phyloP scores from a whole-genome alignment of 352 stramenopile genomes.

The Achlya hypogyna region DNA sequence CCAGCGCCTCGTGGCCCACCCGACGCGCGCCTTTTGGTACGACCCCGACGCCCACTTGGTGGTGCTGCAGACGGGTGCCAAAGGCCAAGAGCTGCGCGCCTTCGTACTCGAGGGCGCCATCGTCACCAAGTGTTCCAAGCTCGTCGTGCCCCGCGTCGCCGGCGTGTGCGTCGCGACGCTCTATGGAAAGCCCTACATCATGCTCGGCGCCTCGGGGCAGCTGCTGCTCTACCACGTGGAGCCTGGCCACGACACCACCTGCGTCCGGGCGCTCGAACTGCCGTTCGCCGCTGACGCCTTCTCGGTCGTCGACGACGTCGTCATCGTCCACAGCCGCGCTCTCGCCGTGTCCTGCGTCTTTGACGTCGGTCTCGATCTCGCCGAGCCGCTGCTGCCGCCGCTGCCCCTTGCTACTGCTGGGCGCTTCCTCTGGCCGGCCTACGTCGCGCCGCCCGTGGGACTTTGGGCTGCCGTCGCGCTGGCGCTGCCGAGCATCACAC shows the following conservation, averaged over 20 bases:
- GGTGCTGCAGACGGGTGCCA: conserved; percentile 55
- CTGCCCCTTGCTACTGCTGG: conserved; percentile 26
- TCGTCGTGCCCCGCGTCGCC: conserved; percentile 55
- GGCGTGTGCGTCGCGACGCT: conserved; percentile 56
- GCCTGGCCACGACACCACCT: conserved; percentile 30
- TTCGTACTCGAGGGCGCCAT: conserved; percentile 48
- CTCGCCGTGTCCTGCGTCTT: conserved; percentile 77
- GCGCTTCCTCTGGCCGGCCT: not conserved
- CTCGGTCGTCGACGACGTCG: conserved; percentile 75
- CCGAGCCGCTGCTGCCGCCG: conserved; percentile 62
- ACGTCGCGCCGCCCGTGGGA: not conserved
- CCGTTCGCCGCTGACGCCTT: conserved; percentile 56
- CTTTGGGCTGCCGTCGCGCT: not conserved
- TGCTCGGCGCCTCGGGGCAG: conserved; percentile 52
- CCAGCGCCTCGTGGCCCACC: conserved; percentile 44
- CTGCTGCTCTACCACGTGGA: conserved; percentile 66
- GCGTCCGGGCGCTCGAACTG: conserved; percentile 63
- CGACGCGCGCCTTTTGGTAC: conserved; percentile 73
- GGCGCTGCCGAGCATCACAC: not conserved
- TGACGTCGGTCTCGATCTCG: conserved; percentile 46
- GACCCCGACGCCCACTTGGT: conserved; percentile 45
- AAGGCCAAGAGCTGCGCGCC: conserved; percentile 68
- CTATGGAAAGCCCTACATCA: conserved; percentile 54
- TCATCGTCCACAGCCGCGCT: conserved; percentile 72
- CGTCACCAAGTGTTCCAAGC: conserved; percentile 54